A percentile compares a stretch with the other conserved stretches of the same genome.
Evolutionary conservation across 148 eudicot genomes (phyloP).

Genomic region (Diospyros kaki): DNA sequence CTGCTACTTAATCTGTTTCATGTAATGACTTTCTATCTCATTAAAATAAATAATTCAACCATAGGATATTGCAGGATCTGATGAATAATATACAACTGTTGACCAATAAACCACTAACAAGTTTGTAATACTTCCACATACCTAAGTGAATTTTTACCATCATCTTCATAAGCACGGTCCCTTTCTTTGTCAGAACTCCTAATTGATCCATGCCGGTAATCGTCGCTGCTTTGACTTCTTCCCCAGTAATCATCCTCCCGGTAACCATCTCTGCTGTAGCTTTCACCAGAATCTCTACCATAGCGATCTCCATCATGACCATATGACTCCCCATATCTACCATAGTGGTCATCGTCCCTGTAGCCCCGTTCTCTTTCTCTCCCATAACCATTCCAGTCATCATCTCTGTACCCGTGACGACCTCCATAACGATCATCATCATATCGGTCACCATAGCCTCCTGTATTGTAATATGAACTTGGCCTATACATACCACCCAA

Average conservation of each 20-base stretch:
- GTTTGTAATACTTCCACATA: conserved; percentile 20
- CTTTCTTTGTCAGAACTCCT: conserved; percentile 80
- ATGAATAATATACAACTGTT: not conserved
- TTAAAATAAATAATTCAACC: not conserved
- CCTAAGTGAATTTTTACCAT: conserved; percentile 82
- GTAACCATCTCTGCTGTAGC: conserved; percentile 54
- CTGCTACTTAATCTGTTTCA: not conserved
- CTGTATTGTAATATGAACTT: conserved; percentile 41
- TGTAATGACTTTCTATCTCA: too few relatives aligned
- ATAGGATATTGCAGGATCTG: not conserved
- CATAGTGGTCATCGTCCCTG: conserved; percentile 68
- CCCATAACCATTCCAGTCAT: conserved; percentile 80
- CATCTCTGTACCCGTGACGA: conserved; percentile 54
- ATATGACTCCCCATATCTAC: conserved; percentile 52
- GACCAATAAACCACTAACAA: not conserved
- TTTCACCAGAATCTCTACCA: conserved; percentile 61
- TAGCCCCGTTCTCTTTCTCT: conserved; percentile 67
- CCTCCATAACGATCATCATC: conserved; percentile 60
- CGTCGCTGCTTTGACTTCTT: conserved; percentile 66
- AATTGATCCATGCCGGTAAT: conserved; percentile 53
- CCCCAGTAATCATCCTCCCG: conserved; percentile 76
- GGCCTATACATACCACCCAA: conserved; percentile 77
- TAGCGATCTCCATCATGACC: conserved; percentile 63
- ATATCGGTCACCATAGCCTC: conserved; percentile 52
- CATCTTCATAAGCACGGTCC: conserved; percentile 68